Conservation (phyloP, 768 basidiomycete species). For the Tubosaeta sp. region DNA sequence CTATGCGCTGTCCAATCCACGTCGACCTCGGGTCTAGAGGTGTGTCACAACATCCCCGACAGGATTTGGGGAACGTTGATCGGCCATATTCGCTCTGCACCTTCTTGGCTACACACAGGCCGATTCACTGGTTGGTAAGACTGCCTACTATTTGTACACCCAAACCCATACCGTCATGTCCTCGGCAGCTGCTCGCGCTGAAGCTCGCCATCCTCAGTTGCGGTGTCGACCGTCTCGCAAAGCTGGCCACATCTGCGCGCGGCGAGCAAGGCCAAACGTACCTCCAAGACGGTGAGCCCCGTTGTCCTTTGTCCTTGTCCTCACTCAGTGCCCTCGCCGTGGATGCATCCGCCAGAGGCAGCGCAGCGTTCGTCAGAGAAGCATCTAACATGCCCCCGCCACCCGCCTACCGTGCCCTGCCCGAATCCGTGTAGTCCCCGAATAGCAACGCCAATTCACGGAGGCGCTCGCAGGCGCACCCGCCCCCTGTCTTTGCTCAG, state of each 20-base stretch:
- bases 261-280: conserved; percentile 62
- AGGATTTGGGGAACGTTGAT: no score
- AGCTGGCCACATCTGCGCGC: conserved; percentile 70
- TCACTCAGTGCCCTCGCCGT: not conserved
- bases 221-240: conserved; percentile 71
- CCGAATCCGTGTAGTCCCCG: conserved; percentile 63
- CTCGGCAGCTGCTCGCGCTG: conserved; percentile 65
- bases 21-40: no score
- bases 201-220: conserved; percentile 75
- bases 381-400: conserved; percentile 33
- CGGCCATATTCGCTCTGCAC: no score
- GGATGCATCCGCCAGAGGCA: conserved; percentile 14
- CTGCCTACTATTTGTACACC: no score
- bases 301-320: not conserved
- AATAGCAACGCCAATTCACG: conserved; percentile 67
- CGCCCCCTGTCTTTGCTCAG: conserved; percentile 23
- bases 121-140: no score
- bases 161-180: conserved; percentile 20
- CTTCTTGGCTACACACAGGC: no score
- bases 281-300: conserved; percentile 40
- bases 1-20: no score
- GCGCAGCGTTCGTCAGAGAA: conserved; percentile 36
- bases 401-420: conserved; percentile 28
- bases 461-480: conserved; percentile 53
- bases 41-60: no score